Base-by-base conservation (phyloP, 2,329 filamentous ascomycete species). In the Venturia asperata region DNA sequence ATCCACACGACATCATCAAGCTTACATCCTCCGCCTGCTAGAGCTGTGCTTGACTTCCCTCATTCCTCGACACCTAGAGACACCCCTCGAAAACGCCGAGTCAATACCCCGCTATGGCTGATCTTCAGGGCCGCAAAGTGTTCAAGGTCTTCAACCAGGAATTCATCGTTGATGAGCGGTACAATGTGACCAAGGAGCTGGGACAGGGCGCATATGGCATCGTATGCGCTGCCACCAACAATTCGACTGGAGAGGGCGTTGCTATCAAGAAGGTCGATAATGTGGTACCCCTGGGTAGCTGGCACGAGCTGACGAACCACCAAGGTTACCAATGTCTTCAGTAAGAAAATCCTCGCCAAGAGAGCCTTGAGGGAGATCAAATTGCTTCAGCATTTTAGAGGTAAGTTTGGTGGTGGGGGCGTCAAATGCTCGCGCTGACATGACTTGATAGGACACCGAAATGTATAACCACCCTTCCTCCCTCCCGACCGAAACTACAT, bases 101-200 rank as follows among this genome's bases (percentile, higher is more conserved):
- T 27, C 52, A n/a, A n/a, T n/a, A 13, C 52, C 37, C 37, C 63
- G 56, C 37, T 17, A 64, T 64, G 52, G 34, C 34, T 52, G 84
- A 87, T 72, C 77, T 87, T 67, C 79, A 81, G 68, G 87, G 87
- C 75, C 88, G 92, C 79, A 97, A 96, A 84, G 86, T 93, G 78
- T 97, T 96, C 85, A 96, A 96, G 87, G 92, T 99, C 77, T 99
- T 99, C 81, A 97, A 97, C 83, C 94, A 99, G 76, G 94, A 99
- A 81, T 99, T 99, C 76, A 87, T 97, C 72, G 94, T 97, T 74
- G 94, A 97, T 76, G 93, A 97, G 56, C 88, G 93, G 73, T 99
- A 99, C 81, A 96, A 90, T 70, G 94, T 99, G 70, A 97, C 93
- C 70, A 99, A 99, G 84, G 94, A 99, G 82, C 83, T 99, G 65